Base-by-base conservation (phyloP, 2,329 filamentous ascomycete species). In the Neurospora sp. region DNA sequence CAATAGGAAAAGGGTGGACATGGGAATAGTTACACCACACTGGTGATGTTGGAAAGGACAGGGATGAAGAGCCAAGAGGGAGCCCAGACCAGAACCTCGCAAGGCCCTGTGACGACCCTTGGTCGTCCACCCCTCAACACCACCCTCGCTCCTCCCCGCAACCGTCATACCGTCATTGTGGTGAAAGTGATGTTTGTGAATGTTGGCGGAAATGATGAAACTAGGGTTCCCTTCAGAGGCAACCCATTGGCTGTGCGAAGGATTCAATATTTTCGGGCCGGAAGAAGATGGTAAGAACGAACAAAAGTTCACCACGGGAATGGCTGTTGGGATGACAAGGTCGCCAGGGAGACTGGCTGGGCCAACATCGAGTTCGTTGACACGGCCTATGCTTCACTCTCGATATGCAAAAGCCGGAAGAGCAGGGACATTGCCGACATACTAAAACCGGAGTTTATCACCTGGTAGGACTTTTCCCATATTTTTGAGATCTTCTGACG, bases 121-220 rank as follows among this genome's bases (percentile, higher is more conserved):
- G 7, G 13, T 62, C 13, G 52, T 8, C 52, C 52, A 62, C 28
- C 52, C 52, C 15, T 62, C 52, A 62, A 62, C 52, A 62, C 52
- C 23, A 62, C 52, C 28, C 28, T 62, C 52, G 52, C 52, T 33
- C 52, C 52, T 62, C 52, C 15, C 52, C 52, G 52, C 52, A 62
- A 62, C 15, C 52, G 52, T 17, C 52, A 8, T 62, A 17, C 52
- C 52, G 7, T 62, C 52, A 62, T 36, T 62, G 23, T 62, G 7
- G 23, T 33, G 28, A 62, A 62, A 15, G 23, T 2, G 6, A 36
- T 62, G 13, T 62, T 62, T 62, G 52, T 62, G 7, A n/a, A 17
- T 62, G 13, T 62, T 62, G 67, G 70, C 66, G 23, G 43, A 66
- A 69, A 62, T 67, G 62, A 38, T 74, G 73, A 75, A 75, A 74